These are phyloP conservation scores for Athelia psychrophila DNA, from an alignment of 1,284 basidiomycete species.

Conservation along the genomic window DNA sequence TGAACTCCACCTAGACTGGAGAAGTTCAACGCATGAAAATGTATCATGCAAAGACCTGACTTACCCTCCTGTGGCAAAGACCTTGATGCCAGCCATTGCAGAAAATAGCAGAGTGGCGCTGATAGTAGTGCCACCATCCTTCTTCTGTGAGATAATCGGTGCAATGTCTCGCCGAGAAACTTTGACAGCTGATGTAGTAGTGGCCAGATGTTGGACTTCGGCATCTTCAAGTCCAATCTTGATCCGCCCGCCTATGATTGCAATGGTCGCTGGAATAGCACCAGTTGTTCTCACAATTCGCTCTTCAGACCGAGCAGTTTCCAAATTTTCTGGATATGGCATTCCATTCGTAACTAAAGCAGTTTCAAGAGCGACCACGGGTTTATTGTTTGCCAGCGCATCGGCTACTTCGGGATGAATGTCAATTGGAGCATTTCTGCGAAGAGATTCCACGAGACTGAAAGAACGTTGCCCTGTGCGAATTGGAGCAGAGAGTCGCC, in stretches of 20 bases:
- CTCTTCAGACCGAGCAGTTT: constrained; percentile 76
- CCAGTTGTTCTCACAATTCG: constrained; percentile 74
- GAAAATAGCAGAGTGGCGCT: constrained; percentile 86
- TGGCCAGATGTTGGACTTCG: constrained; percentile 75
- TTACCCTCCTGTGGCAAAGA: constrained; percentile 82
- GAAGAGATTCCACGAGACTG: constrained; percentile 4
- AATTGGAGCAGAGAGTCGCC: neutral
- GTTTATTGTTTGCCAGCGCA: constrained; percentile 57
- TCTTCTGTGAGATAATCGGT: constrained; percentile 63
- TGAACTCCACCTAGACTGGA: constrained; percentile 87
- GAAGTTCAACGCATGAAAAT: constrained; percentile 2
- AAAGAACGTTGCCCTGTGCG: neutral
- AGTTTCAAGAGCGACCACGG: constrained; percentile 80
- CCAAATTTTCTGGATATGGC: constrained; percentile 76
- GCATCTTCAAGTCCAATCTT: constrained; percentile 77
- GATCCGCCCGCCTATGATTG: constrained; percentile 78
- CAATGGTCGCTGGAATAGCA: constrained; percentile 89
- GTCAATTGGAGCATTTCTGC: constrained; percentile 47
- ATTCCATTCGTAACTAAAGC: constrained; percentile 93
- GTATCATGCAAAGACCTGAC: neutral
- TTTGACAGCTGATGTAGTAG: constrained; percentile 61
- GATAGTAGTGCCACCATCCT: constrained; percentile 90
- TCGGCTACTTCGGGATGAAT: constrained; percentile 79
- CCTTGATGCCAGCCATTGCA: constrained; percentile 80
- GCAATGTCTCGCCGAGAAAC: constrained; percentile 88